Conservation (phyloP, 1,284 basidiomycete species). For the Cutaneotrichosporon cutaneum region DNA sequence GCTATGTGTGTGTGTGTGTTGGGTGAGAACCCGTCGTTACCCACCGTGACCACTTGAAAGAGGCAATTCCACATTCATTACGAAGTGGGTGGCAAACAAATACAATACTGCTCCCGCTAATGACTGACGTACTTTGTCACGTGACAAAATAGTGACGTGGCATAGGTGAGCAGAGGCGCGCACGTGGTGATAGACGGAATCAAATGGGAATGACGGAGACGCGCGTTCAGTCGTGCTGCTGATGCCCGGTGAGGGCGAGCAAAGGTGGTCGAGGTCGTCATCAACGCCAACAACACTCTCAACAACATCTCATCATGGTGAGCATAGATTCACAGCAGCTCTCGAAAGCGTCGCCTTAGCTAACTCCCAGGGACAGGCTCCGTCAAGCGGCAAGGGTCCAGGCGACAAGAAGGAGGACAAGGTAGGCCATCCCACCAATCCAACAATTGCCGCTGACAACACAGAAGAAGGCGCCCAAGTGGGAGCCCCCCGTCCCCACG, state of each 20-base stretch:
- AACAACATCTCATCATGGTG: constrained; percentile 16
- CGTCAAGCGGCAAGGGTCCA: constrained; percentile 61
- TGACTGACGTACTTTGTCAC: not conserved
- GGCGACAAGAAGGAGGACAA: constrained; percentile 63
- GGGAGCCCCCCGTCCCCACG: constrained; percentile 97
- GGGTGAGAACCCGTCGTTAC: no score
- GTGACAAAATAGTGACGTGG: constrained; percentile 5
- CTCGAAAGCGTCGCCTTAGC: not conserved
- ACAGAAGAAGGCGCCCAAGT: constrained; percentile 68
- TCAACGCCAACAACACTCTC: constrained; percentile 7
- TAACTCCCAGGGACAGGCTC: constrained; percentile 68
- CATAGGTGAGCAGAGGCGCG: not conserved
- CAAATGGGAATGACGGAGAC: constrained; percentile 15
- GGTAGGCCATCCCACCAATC: constrained; percentile 29
- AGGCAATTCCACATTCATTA: not conserved
- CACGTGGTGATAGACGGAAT: constrained; percentile 4
- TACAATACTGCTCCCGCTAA: constrained; percentile 2
- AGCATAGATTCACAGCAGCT: not conserved
- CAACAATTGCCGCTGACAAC: constrained; percentile 10
- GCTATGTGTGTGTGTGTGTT: not conserved
- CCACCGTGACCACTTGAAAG: constrained; percentile 11
- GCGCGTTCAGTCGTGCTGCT: constrained; percentile 16
- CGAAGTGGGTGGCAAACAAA: constrained; percentile 11
- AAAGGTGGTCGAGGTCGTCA: constrained; percentile 12
- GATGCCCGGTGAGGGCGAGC: not conserved